A percentile compares a stretch with the other conserved stretches of the same genome.
phyloP scores from a whole-genome alignment of 176 grass and related monocot genomes.

The Juncus inflexus region DNA sequence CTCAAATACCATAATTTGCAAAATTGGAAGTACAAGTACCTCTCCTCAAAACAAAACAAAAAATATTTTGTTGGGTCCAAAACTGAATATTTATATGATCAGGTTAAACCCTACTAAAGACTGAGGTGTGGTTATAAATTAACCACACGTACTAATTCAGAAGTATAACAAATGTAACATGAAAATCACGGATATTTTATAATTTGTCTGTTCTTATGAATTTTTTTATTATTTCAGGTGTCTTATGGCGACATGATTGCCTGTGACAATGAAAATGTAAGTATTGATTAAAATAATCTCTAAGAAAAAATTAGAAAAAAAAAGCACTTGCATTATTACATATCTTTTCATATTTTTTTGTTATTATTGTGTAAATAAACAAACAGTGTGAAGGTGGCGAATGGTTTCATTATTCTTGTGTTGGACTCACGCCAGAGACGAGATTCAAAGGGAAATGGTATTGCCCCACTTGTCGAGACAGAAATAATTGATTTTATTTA shows the following conservation, averaged over 20 bases:
- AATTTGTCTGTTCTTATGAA: conserved; percentile 17
- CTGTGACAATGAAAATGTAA: conserved; percentile 98
- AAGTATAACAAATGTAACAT: too few relatives aligned
- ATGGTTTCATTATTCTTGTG: conserved; percentile 98
- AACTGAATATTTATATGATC: too few relatives aligned
- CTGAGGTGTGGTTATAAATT: too few relatives aligned
- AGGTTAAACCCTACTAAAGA: too few relatives aligned
- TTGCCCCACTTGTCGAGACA: conserved; percentile 85
- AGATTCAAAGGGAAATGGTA: conserved; percentile 99
- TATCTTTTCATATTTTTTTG: not conserved
- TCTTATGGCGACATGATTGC: conserved; percentile 99
- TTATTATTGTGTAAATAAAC: conserved; percentile 14
- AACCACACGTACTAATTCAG: too few relatives aligned
- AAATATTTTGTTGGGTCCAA: too few relatives aligned
- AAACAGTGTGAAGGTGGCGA: conserved; percentile 96
- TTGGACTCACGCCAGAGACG: conserved; percentile 91
- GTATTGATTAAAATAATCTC: conserved; percentile 3
- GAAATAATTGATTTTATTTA: conserved; percentile 6
- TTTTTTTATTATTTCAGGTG: conserved; percentile 43
- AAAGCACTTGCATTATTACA: not conserved
- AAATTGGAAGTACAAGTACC: too few relatives aligned
- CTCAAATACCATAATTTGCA: too few relatives aligned
- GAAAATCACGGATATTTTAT: not conserved
- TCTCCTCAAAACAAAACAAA: too few relatives aligned
- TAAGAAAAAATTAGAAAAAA: too few relatives aligned